Evolutionary conservation across 345 rosid genomes (phyloP).

Genomic region (Combretum micranthum): DNA sequence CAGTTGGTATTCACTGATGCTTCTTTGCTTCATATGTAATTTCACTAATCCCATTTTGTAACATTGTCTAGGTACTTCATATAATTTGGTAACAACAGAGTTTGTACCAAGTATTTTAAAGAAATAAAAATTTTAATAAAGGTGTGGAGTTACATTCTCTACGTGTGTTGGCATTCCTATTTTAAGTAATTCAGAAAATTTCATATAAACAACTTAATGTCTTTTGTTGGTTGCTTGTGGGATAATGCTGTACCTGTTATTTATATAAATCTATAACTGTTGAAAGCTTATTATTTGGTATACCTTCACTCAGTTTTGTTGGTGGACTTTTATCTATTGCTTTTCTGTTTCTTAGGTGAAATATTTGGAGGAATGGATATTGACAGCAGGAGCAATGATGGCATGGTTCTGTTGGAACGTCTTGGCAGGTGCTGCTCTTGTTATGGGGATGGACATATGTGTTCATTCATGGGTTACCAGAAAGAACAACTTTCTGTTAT

Average conservation of each 20-base stretch:
- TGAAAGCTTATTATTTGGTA: background rate
- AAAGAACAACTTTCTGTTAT: slow-evolving; percentile 30
- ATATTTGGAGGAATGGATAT: slow-evolving; percentile 66
- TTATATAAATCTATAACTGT: background rate
- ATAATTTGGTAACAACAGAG: too few relatives aligned
- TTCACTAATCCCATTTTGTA: too few relatives aligned
- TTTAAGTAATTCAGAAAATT: background rate
- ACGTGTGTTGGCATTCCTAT: too few relatives aligned
- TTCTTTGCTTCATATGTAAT: too few relatives aligned
- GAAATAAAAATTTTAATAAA: too few relatives aligned
- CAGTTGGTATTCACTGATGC: too few relatives aligned
- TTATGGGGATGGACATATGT: slow-evolving; percentile 11
- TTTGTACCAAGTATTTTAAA: too few relatives aligned
- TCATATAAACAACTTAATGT: background rate
- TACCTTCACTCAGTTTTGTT: background rate
- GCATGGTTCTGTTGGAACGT: slow-evolving; percentile 43
- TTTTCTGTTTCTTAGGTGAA: slow-evolving; percentile 43
- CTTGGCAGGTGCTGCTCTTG: slow-evolving; percentile 40
- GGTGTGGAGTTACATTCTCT: too few relatives aligned
- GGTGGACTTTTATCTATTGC: background rate
- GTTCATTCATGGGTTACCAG: slow-evolving; percentile 13
- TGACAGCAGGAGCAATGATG: slow-evolving; percentile 53
- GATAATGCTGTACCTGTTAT: background rate
- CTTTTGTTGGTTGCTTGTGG: background rate
- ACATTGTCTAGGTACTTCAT: too few relatives aligned